Conservation (phyloP, 2,329 filamentous ascomycete genomes). For the Aspergillus sp. region DNA sequence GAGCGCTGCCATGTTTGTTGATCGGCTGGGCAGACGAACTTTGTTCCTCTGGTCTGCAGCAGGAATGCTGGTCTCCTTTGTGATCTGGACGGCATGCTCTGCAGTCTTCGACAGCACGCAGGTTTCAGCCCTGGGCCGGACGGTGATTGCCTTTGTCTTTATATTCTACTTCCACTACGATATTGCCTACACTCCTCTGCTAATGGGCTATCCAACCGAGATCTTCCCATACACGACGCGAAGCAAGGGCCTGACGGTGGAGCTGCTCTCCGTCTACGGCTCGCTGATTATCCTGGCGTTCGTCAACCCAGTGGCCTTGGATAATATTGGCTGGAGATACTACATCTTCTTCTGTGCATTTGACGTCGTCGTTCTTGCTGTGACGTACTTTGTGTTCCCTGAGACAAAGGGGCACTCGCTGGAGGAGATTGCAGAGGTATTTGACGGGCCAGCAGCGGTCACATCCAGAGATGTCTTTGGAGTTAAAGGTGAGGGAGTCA, state of each 20-base stretch:
- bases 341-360: conserved; percentile 40
- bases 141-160: conserved; percentile 32
- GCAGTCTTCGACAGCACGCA: conserved; percentile 34
- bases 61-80: conserved; percentile 47
- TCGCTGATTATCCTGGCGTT: conserved; percentile 22
- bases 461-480: background rate
- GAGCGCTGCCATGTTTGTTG: conserved; percentile 21
- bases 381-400: conserved; percentile 39
- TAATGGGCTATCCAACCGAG: conserved; percentile 35
- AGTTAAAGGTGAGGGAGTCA: background rate
- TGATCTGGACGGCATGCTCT: conserved; percentile 44
- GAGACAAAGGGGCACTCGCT: conserved; percentile 35
- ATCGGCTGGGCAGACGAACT: conserved; percentile 23
- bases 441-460: conserved; percentile 14
- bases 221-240: conserved; percentile 52
- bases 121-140: conserved; percentile 11
- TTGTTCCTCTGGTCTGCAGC: conserved; percentile 33
- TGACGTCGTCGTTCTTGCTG: conserved; percentile 29
- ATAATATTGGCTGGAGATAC: conserved; percentile 36
- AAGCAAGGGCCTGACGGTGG: conserved; percentile 47
- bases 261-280: conserved; percentile 12
- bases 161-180: conserved; percentile 47
- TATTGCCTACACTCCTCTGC: conserved; percentile 20
- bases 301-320: conserved; percentile 34
- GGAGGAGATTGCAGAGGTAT: conserved; percentile 38